Conservation (phyloP, 2,329 filamentous ascomycete species). For the Xylariales sp. region DNA sequence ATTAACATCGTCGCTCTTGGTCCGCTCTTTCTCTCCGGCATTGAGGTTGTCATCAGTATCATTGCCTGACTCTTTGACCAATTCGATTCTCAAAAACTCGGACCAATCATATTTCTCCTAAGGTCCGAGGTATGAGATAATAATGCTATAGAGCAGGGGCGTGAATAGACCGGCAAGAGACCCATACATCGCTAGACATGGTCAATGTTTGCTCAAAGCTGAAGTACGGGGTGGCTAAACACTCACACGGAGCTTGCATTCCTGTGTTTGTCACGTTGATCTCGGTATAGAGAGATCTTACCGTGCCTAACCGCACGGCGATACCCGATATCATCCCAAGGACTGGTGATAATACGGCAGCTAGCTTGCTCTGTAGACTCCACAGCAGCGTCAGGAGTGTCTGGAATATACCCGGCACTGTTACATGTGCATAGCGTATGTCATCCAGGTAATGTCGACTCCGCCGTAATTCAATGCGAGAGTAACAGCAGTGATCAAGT, state of each 20-base stretch:
- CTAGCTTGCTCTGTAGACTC: slow-evolving; percentile 39
- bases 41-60: background rate
- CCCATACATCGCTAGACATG: slow-evolving; percentile 41
- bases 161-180: slow-evolving; percentile 40
- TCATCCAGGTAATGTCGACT: slow-evolving; percentile 41
- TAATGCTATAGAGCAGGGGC: slow-evolving; percentile 39
- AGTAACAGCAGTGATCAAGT: slow-evolving; percentile 43
- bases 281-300: slow-evolving; percentile 32
- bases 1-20: background rate
- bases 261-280: slow-evolving; percentile 37
- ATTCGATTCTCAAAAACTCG: slow-evolving; percentile 41
- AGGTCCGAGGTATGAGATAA: slow-evolving; percentile 36
- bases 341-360: slow-evolving; percentile 30
- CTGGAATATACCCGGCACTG: slow-evolving; percentile 35
- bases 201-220: no score
- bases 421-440: slow-evolving; percentile 22
- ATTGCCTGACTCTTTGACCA: slow-evolving; percentile 32
- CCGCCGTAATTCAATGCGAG: slow-evolving; percentile 43
- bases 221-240: no score
- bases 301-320: slow-evolving; percentile 38
- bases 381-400: slow-evolving; percentile 38
- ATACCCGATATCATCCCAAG: slow-evolving; percentile 38
- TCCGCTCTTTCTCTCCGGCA: background rate
- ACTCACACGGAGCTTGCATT: slow-evolving; percentile 30
- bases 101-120: slow-evolving; percentile 28